A percentile compares a stretch with the other conserved stretches of the same genome.
Evolutionary conservation across 768 basidiomycete genomes (phyloP).

Genomic region (Phanerochaete sordida): DNA sequence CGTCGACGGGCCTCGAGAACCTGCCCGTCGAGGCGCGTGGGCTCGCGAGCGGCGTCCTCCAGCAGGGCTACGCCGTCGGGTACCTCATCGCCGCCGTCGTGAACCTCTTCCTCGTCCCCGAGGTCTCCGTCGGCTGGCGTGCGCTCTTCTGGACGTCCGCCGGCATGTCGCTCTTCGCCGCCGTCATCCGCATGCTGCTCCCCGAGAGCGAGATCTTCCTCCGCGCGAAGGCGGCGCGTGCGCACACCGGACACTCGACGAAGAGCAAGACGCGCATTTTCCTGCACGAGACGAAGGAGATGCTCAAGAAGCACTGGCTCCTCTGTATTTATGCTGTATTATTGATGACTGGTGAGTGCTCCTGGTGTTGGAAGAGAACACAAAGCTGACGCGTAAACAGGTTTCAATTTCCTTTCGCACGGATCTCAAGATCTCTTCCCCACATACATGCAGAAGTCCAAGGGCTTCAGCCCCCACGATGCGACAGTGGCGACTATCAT

Average conservation of each 20-base stretch:
- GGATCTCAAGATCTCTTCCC: constrained; percentile 73
- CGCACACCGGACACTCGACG: constrained; percentile 31
- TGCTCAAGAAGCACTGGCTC: constrained; percentile 82
- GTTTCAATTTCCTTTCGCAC: constrained; percentile 54
- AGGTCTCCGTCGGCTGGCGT: constrained; percentile 50
- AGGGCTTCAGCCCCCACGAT: constrained; percentile 52
- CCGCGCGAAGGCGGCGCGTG: constrained; percentile 54
- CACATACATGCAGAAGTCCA: constrained; percentile 63
- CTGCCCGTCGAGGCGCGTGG: constrained; percentile 86
- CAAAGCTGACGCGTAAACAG: constrained; percentile 12
- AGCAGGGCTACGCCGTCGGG: constrained; percentile 87
- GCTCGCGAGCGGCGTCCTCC: constrained; percentile 77
- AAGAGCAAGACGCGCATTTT: constrained; percentile 65
- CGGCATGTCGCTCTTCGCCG: constrained; percentile 68
- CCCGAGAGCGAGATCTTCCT: constrained; percentile 82
- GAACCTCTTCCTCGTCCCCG: constrained; percentile 61
- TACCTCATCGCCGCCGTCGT: constrained; percentile 83
- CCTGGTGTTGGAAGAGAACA: background rate
- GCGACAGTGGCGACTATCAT: constrained; percentile 81
- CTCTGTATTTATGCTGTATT: constrained; percentile 81
- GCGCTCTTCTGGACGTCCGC: constrained; percentile 78
- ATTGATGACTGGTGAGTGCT: constrained; percentile 58
- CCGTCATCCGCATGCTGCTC: constrained; percentile 55
- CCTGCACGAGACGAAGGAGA: constrained; percentile 63
- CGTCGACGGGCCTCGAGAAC: constrained; percentile 84